Percentiles rank a stretch among this genome's conserved stretches.
These are phyloP conservation scores for Boletales sp. DNA, from an alignment of 768 basidiomycete species.

Conservation along the genomic window DNA sequence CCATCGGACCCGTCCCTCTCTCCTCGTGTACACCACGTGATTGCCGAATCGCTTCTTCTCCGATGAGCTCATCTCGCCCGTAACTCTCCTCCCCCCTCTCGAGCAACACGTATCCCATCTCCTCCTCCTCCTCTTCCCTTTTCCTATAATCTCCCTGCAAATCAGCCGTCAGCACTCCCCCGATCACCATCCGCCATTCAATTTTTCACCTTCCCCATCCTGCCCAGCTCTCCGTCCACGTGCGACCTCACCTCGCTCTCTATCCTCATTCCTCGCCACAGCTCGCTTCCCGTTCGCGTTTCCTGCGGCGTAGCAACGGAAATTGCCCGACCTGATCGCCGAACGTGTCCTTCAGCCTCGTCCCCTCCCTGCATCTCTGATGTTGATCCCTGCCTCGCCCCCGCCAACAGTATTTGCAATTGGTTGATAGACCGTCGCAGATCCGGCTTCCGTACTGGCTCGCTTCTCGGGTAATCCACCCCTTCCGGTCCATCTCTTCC, in stretches of 20 bases:
- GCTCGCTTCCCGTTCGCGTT: conserved; percentile 13
- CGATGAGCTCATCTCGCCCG: conserved; percentile 48
- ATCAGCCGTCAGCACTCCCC: conserved; percentile 6
- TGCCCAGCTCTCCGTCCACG: conserved; percentile 47
- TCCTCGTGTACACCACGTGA: conserved; percentile 43
- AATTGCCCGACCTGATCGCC: conserved; percentile 31
- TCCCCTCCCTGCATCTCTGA: conserved; percentile 25
- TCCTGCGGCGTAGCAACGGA: conserved; percentile 19
- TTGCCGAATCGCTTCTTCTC: conserved; percentile 41
- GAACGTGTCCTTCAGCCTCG: conserved; percentile 28
- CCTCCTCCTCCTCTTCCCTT: conserved; percentile 51
- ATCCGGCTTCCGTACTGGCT: conserved; percentile 42
- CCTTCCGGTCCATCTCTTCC: conserved; percentile 32
- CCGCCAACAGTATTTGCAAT: conserved; percentile 53
- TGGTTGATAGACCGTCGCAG: conserved; percentile 61
- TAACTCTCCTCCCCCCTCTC: conserved; percentile 15
- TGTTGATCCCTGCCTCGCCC: conserved; percentile 30
- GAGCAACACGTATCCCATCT: conserved; percentile 48
- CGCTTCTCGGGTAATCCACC: conserved; percentile 32
- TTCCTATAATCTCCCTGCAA: neutral
- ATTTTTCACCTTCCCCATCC: conserved; percentile 40
- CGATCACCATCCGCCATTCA: neutral
- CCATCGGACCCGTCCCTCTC: conserved; percentile 28
- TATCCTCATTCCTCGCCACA: conserved; percentile 27
- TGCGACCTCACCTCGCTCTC: conserved; percentile 51